phyloP scores from a whole-genome alignment of 345 rosid species.

The Populus euphratica region DNA sequence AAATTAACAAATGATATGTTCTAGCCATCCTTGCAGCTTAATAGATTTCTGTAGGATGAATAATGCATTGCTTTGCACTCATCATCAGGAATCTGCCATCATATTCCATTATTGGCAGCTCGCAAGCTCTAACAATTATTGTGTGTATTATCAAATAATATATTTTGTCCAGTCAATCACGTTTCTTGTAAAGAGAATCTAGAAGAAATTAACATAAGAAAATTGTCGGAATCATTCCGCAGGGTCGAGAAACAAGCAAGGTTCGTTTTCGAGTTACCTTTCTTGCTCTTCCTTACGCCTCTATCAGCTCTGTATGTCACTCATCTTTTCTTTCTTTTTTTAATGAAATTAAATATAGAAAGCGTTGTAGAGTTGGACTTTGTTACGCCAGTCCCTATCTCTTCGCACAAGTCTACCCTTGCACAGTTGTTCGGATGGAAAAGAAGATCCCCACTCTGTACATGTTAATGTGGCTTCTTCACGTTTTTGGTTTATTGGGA shows the following conservation, averaged over 20 bases:
- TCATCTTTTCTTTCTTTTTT: too few species aligned
- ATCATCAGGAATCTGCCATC: not conserved
- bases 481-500: not conserved
- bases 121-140: slow-evolving; percentile 1
- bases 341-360: too few species aligned
- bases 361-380: not conserved
- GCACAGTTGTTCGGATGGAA: slow-evolving; percentile 17
- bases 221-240: not conserved
- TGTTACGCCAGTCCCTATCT: not conserved
- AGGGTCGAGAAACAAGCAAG: not conserved
- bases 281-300: not conserved
- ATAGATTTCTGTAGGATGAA: not conserved
- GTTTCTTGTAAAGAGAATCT: slow-evolving; percentile 33
- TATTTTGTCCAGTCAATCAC: slow-evolving; percentile 52
- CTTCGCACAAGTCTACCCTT: not conserved
- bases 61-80: not conserved
- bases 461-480: not conserved
- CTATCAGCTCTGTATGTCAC: not conserved
- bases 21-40: too few species aligned
- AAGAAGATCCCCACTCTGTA: slow-evolving; percentile 33
- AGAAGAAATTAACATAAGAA: not conserved
- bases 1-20: too few species aligned
- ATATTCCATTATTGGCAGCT: not conserved
- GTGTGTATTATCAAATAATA: slow-evolving; percentile 8
- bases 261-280: not conserved